Base-by-base conservation (phyloP, 2,329 filamentous ascomycete species). In the Aspergillus brasiliensis region DNA sequence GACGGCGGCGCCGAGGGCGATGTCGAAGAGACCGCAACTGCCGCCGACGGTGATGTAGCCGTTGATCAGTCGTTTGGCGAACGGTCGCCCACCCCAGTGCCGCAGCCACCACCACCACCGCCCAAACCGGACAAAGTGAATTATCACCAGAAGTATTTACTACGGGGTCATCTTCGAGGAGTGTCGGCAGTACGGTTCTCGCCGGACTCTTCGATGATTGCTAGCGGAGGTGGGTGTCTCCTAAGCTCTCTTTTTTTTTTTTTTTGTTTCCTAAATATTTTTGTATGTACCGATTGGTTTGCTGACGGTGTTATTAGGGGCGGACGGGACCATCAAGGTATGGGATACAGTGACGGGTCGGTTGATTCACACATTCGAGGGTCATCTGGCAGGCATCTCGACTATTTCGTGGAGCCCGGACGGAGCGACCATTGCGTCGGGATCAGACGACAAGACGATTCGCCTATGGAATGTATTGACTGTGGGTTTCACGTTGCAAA, bases 391-490 rank as follows among this genome's bases (percentile, higher is more conserved):
- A 0, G 95, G 95, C 62, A 87, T 99, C 17, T 96, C 91, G 31
- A 94, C 92, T 40, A 84, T 99, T 51, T 89, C 93, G n/a, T 99
- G 95, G 95, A 89, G 89, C 61, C 93, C 94, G 0, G 92, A 98
- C 75, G 92, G 90, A 62, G 88, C 88, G 67, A 91, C 91, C 2
- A 84, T 99, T 49, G 95, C 94, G 3, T 94, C 91, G 8, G 95
- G 94, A 23, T 94, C 91, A 5, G 95, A 99, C 77, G 95, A 99
- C 83, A 99, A 99, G 79, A 88, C 90, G 0, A 98, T 99, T 64
- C 87, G 95, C 2, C 81, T 99, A 1, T 99, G 95, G 95, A 91
- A 97, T 68, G 80, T 85, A 3, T 70, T 80, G 17, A 85, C 84
- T 7, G 80, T 82, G 71, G 48, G 74, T 59, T 10, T 8, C 40